A percentile compares a stretch with the other conserved stretches of the same genome.
These are phyloP conservation scores for Rhodotorula paludigena DNA, from an alignment of 768 basidiomycete genomes.

Conservation along the genomic window DNA sequence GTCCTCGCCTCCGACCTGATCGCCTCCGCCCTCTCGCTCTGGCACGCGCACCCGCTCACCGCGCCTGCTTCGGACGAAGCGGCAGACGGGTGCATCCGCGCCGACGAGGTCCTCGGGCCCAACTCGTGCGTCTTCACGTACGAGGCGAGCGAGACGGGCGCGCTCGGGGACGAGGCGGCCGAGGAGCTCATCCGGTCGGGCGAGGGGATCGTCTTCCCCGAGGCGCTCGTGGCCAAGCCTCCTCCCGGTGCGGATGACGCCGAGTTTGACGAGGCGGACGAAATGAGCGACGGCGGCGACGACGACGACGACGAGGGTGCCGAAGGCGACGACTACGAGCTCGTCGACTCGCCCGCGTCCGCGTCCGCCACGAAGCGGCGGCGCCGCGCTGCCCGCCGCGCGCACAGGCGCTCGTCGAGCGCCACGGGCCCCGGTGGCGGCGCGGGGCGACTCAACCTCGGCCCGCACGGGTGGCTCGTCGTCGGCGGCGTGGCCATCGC, in stretches of 20 bases:
- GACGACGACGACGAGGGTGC: neutral
- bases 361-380: too few relatives aligned
- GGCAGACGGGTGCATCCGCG: neutral
- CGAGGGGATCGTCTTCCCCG: neutral
- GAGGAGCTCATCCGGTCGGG: conserved; percentile 15
- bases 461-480: conserved; percentile 32
- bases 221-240: neutral
- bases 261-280: neutral
- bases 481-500: conserved; percentile 25
- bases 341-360: neutral
- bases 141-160: conserved; percentile 17
- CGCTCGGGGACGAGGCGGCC: neutral
- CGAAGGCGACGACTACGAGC: conserved; percentile 14
- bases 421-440: too few relatives aligned
- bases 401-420: too few relatives aligned
- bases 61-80: neutral
- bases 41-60: neutral
- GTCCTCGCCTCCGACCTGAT: conserved; percentile 45
- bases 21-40: conserved; percentile 33
- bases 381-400: too few relatives aligned
- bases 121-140: conserved; percentile 36
- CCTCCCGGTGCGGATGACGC: neutral
- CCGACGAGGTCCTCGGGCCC: conserved; percentile 33
- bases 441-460: conserved; percentile 32
- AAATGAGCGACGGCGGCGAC: too few relatives aligned